Base-by-base conservation (phyloP, 208 protist genomes). In the Leishmania guyanensis region DNA sequence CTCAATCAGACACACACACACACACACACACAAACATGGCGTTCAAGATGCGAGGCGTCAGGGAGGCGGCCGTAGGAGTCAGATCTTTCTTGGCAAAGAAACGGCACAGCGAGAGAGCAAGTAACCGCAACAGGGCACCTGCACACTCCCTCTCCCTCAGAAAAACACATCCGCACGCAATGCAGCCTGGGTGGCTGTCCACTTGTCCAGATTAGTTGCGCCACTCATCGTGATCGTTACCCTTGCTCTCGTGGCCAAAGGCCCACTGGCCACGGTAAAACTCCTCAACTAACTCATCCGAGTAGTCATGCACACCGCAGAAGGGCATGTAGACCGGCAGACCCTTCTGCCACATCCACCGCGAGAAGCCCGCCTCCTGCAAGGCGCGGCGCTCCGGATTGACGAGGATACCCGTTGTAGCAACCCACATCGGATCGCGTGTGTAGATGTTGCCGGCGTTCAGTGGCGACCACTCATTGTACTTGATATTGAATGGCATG, bases 151-250 rank as follows among this genome's bases (percentile, higher is more conserved):
- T 10, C 29, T 64, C 16, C 9, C 22, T 5, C n/a, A 36, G 9
- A 43, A 10, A 33, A 17, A 46, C 17, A 76, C 8, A 43, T 22
- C 46, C 33, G 20, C 62, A 68, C 62, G 16, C 36, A 5, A 10
- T 43, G 22, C 66, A 39, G 39, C 66, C 36, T 71, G 66, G 0
- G 26, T 29, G 22, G 3, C 20, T 3, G 6, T 29, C 10, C 22
- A 36, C 69, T 54, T 73, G 22, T 20, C 16, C 39, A 29, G 36
- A 17, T 54, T 92, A 98, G 78, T 91, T 92, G 84, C 87, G 89
- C 94, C 94, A 98, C 82, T 98, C 94, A 71, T 98, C 93, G 84
- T 96, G 93, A 73, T 98, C 94, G 79, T 96, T 95, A 78, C 94
- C 93, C 83, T 96, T 98, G 88, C 88, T 96, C 33, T 88, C 82